Percentiles rank a stretch among this genome's conserved stretches.
These are phyloP conservation scores for Aureobasidium sp. DNA, from an alignment of 2,329 filamentous ascomycete genomes.

Conservation along the genomic window DNA sequence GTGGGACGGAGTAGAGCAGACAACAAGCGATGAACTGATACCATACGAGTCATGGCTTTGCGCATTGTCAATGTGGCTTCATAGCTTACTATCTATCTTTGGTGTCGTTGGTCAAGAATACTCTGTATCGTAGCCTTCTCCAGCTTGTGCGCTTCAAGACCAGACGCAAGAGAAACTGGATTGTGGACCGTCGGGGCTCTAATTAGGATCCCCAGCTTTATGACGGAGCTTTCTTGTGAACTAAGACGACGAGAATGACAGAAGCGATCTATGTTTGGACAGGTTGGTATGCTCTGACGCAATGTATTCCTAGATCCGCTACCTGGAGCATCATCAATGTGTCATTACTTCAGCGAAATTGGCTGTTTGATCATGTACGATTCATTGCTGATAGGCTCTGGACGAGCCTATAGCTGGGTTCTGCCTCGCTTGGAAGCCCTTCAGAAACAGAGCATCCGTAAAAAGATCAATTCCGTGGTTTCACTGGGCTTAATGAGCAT, in stretches of 20 bases:
- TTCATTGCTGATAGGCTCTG: conserved; percentile 83
- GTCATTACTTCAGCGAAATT: conserved; percentile 87
- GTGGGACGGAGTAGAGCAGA: too few relatives aligned
- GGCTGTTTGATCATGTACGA: conserved; percentile 82
- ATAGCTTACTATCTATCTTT: conserved; percentile 88
- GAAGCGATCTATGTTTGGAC: conserved; percentile 87
- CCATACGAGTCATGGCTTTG: conserved; percentile 96
- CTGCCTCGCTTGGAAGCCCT: conserved; percentile 56
- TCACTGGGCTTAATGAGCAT: conserved; percentile 89
- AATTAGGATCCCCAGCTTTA: conserved; percentile 86
- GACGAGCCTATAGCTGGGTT: conserved; percentile 58
- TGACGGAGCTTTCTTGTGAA: conserved; percentile 93
- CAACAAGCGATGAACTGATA: conserved; percentile 53
- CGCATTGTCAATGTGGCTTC: conserved; percentile 92
- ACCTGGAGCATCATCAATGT: conserved; percentile 99
- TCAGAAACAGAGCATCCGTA: conserved; percentile 65
- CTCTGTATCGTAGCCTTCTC: conserved; percentile 87
- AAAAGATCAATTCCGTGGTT: conserved; percentile 85
- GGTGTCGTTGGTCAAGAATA: conserved; percentile 81
- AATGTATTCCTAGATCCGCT: conserved; percentile 96
- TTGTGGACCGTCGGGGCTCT: conserved; percentile 91
- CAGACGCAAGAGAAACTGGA: conserved; percentile 95
- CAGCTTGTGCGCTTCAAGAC: conserved; percentile 89
- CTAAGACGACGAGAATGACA: conserved; percentile 91
- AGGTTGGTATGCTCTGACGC: conserved; percentile 83